phyloP scores from a whole-genome alignment of 352 stramenopile species.

The Thraustochytrium striatum region DNA sequence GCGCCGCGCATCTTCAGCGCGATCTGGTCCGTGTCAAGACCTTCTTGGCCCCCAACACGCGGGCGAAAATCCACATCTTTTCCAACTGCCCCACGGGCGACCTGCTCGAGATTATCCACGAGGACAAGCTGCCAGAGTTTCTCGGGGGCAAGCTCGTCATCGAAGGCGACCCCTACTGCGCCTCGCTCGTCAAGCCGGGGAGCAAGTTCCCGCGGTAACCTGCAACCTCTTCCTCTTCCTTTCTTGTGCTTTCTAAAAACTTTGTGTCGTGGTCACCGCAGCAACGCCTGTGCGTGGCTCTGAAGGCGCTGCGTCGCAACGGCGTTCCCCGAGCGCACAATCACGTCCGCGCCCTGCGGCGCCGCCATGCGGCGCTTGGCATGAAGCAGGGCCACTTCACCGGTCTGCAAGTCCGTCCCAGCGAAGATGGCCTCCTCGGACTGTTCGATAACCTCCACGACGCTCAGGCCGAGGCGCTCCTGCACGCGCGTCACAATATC shows the following conservation, averaged over 20 bases:
- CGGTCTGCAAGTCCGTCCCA: not conserved
- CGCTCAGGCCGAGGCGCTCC: not conserved
- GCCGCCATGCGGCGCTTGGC: slow-evolving; percentile 10
- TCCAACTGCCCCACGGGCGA: not conserved
- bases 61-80: not conserved
- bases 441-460: slow-evolving; percentile 24
- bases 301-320: too few relatives aligned
- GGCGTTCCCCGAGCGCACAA: slow-evolving; percentile 12
- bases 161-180: slow-evolving; percentile 6
- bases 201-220: not conserved
- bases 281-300: too few relatives aligned
- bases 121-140: not conserved
- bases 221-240: too few relatives aligned
- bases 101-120: not conserved
- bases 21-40: slow-evolving; percentile 60
- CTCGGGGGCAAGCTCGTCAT: slow-evolving; percentile 9
- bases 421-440: slow-evolving; percentile 41
- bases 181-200: not conserved
- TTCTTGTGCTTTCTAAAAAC: too few relatives aligned
- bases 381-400: slow-evolving; percentile 29
- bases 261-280: too few relatives aligned
- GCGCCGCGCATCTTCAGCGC: slow-evolving; percentile 64
- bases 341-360: slow-evolving; percentile 28
- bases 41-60: not conserved
- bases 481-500: slow-evolving; percentile 4